These are phyloP conservation scores for Phaeosphaeriaceae sp. DNA, from an alignment of 2,329 filamentous ascomycete genomes.

Conservation along the genomic window DNA sequence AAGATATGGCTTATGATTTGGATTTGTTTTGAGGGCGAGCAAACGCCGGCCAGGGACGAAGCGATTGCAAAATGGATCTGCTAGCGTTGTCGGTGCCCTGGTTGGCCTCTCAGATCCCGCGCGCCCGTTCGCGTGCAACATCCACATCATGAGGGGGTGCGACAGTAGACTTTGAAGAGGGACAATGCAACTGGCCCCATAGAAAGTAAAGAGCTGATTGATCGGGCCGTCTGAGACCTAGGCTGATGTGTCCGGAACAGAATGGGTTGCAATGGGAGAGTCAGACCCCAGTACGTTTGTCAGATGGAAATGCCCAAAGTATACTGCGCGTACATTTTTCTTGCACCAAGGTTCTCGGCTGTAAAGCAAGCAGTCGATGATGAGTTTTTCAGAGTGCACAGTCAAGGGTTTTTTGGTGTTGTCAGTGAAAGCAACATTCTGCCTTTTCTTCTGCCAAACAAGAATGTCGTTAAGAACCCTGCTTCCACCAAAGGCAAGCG, in stretches of 20 bases:
- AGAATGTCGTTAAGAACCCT: conserved; percentile 13
- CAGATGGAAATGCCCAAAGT: no score
- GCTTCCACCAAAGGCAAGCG: conserved; percentile 2
- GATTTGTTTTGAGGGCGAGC: conserved; percentile 18
- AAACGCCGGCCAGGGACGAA: conserved; percentile 16
- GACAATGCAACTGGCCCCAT: no score
- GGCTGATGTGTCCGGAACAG: conserved; percentile 27
- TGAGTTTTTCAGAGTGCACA: conserved; percentile 3
- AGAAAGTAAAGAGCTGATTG: conserved; percentile 9
- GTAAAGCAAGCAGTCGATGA: background rate
- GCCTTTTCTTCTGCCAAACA: conserved; percentile 1
- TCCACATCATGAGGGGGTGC: conserved; percentile 14
- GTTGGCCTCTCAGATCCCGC: conserved; percentile 10
- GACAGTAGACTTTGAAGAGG: conserved; percentile 2
- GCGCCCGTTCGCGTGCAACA: conserved; percentile 23
- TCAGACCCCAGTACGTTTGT: conserved; percentile 12
- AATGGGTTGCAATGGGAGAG: conserved; percentile 21
- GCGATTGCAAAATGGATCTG: conserved; percentile 21
- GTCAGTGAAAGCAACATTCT: conserved; percentile 18
- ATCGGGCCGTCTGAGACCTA: conserved; percentile 29
- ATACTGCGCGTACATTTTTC: background rate
- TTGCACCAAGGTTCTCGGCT: conserved; percentile 3
- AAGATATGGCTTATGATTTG: conserved; percentile 25
- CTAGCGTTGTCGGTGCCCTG: conserved; percentile 19
- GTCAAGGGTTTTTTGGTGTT: conserved; percentile 3